Evolutionary conservation across 176 grass and related monocot genomes (phyloP).

Genomic region (Bolboschoenus planiculmis): DNA sequence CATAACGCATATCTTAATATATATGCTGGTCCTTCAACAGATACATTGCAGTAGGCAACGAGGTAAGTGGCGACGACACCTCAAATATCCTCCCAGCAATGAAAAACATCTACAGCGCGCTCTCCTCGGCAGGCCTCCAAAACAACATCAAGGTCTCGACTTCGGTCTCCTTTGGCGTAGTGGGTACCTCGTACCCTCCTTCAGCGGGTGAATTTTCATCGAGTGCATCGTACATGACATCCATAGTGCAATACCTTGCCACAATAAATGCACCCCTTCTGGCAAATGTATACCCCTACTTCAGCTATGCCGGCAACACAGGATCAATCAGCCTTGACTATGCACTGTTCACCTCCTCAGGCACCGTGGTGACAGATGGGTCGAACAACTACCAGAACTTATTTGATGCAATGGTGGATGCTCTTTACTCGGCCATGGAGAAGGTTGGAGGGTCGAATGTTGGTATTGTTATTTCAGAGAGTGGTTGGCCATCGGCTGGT

Average conservation of each 20-base stretch:
- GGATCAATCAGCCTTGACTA: slow-evolving; percentile 15
- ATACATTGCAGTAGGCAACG: slow-evolving; percentile 58
- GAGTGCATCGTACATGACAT: slow-evolving; percentile 4
- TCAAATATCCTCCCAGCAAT: slow-evolving; percentile 40
- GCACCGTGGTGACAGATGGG: slow-evolving; percentile 30
- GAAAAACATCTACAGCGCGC: slow-evolving; percentile 21
- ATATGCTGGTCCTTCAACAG: neutral
- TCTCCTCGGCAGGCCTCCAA: neutral
- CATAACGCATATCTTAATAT: neutral
- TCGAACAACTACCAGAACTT: slow-evolving; percentile 40
- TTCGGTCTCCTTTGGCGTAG: slow-evolving; percentile 1
- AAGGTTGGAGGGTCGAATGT: slow-evolving; percentile 12
- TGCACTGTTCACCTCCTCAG: slow-evolving; percentile 38
- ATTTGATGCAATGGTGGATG: slow-evolving; percentile 52
- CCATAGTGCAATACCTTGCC: slow-evolving; percentile 32
- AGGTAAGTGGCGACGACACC: slow-evolving; percentile 25
- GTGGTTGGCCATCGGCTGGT: slow-evolving; percentile 62
- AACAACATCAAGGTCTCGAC: slow-evolving; percentile 18
- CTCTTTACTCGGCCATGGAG: slow-evolving; percentile 44
- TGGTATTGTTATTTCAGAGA: slow-evolving; percentile 51
- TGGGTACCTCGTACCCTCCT: neutral
- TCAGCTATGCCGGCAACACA: slow-evolving; percentile 25
- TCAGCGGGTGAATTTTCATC: slow-evolving; percentile 30
- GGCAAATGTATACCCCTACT: slow-evolving; percentile 74
- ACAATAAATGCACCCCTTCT: slow-evolving; percentile 47